Percentiles rank a stretch among this genome's conserved stretches.
Evolutionary conservation across 164 flowering plant genomes (phyloP).

Genomic region (Sextonia rubra): DNA sequence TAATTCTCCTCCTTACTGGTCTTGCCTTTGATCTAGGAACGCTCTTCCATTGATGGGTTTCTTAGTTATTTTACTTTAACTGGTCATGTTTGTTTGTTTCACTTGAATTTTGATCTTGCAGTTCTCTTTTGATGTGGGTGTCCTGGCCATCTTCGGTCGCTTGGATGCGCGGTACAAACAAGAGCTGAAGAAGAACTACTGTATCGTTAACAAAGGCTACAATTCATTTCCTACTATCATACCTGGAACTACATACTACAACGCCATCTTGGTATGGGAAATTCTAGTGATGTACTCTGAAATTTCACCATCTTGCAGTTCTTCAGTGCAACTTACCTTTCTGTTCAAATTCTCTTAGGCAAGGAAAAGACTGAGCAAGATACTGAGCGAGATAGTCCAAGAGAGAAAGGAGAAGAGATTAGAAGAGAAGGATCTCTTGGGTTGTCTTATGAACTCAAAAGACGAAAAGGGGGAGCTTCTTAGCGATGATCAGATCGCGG

Average conservation of each 20-base stretch:
- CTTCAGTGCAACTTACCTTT: neutral
- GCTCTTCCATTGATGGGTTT: neutral
- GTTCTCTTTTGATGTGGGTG: slow-evolving; percentile 75
- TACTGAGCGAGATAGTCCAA: slow-evolving; percentile 42
- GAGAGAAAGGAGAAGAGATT: slow-evolving; percentile 52
- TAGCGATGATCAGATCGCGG: slow-evolving; percentile 66
- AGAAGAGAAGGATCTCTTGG: slow-evolving; percentile 43
- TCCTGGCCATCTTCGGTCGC: slow-evolving; percentile 52
- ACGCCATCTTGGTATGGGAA: slow-evolving; percentile 54
- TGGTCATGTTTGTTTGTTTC: neutral
- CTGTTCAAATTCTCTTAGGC: slow-evolving; percentile 39
- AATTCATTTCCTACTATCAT: slow-evolving; percentile 65
- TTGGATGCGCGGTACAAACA: slow-evolving; percentile 36
- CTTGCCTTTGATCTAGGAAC: neutral
- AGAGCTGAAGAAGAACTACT: slow-evolving; percentile 52
- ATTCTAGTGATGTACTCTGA: neutral
- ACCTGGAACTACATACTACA: slow-evolving; percentile 61
- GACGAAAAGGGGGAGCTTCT: slow-evolving; percentile 49
- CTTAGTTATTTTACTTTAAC: neutral
- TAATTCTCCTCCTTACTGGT: no score
- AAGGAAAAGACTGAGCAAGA: slow-evolving; percentile 55
- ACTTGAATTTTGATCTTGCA: slow-evolving; percentile 17
- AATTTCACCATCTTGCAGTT: neutral
- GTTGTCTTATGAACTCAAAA: slow-evolving; percentile 45
- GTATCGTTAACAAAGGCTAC: slow-evolving; percentile 64